Evolutionary conservation across 1,284 basidiomycete species (phyloP), one percentile per base, ranked within the genome.

Genomic region (Mycosarcoma mackinlayi): DNA sequence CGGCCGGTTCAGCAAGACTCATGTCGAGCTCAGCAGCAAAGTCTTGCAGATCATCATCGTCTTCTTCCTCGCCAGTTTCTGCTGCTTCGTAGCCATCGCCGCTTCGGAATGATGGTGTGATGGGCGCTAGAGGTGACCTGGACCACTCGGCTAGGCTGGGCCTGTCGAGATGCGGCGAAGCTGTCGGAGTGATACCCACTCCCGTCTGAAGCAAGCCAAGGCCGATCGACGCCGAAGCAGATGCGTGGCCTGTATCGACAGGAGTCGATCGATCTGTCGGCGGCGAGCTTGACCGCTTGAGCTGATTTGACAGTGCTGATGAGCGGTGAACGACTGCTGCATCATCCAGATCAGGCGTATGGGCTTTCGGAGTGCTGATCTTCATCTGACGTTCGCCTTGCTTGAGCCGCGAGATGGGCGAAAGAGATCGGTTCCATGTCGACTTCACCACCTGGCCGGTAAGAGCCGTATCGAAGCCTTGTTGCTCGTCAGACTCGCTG

Each of bases 11-110:
- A 4, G 68, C 63, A 4, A 71, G 54, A 35, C 58, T 66, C 62
- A 71, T 50, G 25, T 71, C 63, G 19, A 71, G 63, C 48, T 71
- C 68, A 28, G 68, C 68, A 7, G 68, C 68, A 59, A 71, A 71
- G 49, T 66, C 68, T 5, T 71, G 46, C 23, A 71, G 45, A 13
- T 62, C 68, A 24, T 65, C 68, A 5, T 71, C 65, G 23, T 68
- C 68, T 3, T 62, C 59, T 0, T 63, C 63, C 0, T 60, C 60
- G n/a, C 46, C 49, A 0, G 42, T 18, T 28, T 34, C 40, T 18
- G 28, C 41, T 4, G 6, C 42, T 1, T 38, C 48, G 6, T 52
- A 44, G 7, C 5, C 33, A 24, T 19, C 19, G 18, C 28, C 31
- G 34, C 16, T 16, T 46, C 44, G 21, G 4, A 19, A 8, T 18